Evolutionary conservation across 495 filamentous ascomycete species (phyloP).

Genomic region (Aspergillus sclerotiicarbonarius): DNA sequence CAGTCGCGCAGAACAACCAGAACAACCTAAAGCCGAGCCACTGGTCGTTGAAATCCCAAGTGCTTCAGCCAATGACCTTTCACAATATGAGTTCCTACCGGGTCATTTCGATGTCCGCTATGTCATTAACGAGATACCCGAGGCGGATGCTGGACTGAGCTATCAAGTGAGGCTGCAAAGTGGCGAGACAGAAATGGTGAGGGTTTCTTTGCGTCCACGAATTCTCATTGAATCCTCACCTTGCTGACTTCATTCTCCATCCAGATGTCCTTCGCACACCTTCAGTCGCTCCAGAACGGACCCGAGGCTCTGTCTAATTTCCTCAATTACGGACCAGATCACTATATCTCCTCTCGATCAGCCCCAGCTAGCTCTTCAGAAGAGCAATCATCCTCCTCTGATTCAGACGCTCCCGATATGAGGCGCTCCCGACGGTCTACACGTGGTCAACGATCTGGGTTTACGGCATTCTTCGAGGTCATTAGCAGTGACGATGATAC

Average conservation of each 20-base stretch:
- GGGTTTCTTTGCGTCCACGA: conserved; percentile 10
- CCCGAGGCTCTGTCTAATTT: conserved; percentile 30
- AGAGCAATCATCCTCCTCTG: conserved; percentile 13
- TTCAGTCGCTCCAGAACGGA: conserved; percentile 36
- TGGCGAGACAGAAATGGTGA: conserved; percentile 45
- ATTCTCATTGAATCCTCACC: conserved; percentile 1
- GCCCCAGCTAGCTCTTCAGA: conserved; percentile 5
- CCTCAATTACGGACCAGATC: conserved; percentile 10
- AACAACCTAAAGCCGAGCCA: background rate
- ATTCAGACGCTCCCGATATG: background rate
- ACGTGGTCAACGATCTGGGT: conserved; percentile 13
- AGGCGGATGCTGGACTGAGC: conserved; percentile 21
- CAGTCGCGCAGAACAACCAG: background rate
- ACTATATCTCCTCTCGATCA: conserved; percentile 1
- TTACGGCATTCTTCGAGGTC: conserved; percentile 20
- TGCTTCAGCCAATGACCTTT: background rate
- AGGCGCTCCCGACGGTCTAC: conserved; percentile 13
- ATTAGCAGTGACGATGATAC: conserved; percentile 20
- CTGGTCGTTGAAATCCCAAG: background rate
- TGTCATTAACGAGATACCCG: conserved; percentile 30
- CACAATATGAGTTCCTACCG: conserved; percentile 45
- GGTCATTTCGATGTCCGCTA: conserved; percentile 42
- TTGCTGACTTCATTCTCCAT: background rate
- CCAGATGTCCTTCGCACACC: conserved; percentile 27
- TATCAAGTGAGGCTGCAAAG: conserved; percentile 49